A percentile compares a stretch with the other conserved stretches of the same genome.
Conservation (phyloP, 371 early-diverging fungal species). For the Batkoa obscura region DNA sequence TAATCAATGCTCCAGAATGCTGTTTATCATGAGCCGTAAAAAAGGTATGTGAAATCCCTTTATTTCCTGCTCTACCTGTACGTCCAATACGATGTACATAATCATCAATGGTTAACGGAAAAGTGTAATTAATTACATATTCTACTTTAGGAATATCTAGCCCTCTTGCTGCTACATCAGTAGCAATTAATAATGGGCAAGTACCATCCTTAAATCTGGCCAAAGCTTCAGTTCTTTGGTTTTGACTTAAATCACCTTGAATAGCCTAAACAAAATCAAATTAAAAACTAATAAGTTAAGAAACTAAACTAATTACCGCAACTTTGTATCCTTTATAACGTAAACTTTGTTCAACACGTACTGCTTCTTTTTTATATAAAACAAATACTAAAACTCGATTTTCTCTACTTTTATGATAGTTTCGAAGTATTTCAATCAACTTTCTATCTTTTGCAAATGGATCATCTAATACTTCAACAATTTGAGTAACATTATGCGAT, state of each 20-base stretch:
- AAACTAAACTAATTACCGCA: constrained; percentile 6
- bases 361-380: constrained; percentile 87
- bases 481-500: constrained; percentile 79
- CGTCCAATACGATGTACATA: constrained; percentile 93
- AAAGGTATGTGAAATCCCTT: constrained; percentile 82
- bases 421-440: constrained; percentile 55
- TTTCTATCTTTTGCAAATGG: constrained; percentile 59
- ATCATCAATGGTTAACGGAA: constrained; percentile 91
- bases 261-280: constrained; percentile 22
- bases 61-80: constrained; percentile 88
- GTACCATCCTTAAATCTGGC: constrained; percentile 49
- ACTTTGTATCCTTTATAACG: constrained; percentile 60
- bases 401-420: constrained; percentile 54
- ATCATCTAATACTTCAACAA: constrained; percentile 71
- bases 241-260: constrained; percentile 68
- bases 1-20: constrained; percentile 71
- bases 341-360: constrained; percentile 49
- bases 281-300: background rate
- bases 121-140: constrained; percentile 94
- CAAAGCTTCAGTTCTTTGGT: constrained; percentile 44
- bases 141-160: constrained; percentile 95
- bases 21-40: constrained; percentile 88
- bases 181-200: constrained; percentile 66
- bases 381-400: constrained; percentile 81
- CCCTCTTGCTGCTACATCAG: constrained; percentile 91